Evolutionary conservation across 2,329 filamentous ascomycete genomes (phyloP).

Genomic region (Hymenoscyphus scutula): DNA sequence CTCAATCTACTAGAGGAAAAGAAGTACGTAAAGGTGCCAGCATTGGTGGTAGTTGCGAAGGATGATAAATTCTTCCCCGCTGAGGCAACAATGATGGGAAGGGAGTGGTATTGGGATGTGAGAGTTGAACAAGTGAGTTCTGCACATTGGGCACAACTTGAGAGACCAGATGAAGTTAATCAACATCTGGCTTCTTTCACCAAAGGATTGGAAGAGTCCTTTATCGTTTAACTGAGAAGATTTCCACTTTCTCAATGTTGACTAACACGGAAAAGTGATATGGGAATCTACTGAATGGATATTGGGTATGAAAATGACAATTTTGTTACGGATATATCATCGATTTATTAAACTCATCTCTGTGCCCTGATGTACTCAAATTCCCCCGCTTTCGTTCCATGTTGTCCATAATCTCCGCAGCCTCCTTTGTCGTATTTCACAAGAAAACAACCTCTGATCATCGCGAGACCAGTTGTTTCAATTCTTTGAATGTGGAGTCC

Average conservation of each 20-base stretch:
- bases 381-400: too few species aligned
- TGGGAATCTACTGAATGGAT: too few species aligned
- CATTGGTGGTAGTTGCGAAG: constrained; percentile 1
- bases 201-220: background rate
- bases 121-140: constrained; percentile 6
- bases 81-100: background rate
- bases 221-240: background rate
- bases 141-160: constrained; percentile 9
- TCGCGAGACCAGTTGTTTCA: too few species aligned
- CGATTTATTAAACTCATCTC: background rate
- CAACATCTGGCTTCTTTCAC: background rate
- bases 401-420: too few species aligned
- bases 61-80: background rate
- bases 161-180: constrained; percentile 2
- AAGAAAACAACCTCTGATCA: too few species aligned
- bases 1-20: background rate
- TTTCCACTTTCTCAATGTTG: background rate
- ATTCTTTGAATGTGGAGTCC: too few species aligned
- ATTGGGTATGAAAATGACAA: background rate
- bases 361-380: too few species aligned
- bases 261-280: background rate
- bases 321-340: background rate
- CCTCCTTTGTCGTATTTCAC: too few species aligned
- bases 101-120: background rate
- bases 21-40: background rate